A percentile compares a stretch with the other conserved stretches of the same genome.
phyloP scores from a whole-genome alignment of 148 eudicot species.

The Spergularia bocconei region DNA sequence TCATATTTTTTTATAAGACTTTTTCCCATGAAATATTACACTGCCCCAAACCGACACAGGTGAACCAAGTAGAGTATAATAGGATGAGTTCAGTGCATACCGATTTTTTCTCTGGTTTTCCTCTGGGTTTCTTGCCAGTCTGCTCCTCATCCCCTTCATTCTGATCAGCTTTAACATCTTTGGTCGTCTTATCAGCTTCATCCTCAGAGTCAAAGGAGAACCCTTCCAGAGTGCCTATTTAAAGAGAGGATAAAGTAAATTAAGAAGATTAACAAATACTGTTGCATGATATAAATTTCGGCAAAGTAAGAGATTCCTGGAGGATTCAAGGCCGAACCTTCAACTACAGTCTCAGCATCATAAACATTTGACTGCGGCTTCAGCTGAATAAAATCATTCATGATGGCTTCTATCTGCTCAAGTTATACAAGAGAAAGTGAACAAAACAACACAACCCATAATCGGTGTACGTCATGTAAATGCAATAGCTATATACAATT shows the following conservation, averaged over 20 bases:
- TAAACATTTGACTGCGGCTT: conserved; percentile 86
- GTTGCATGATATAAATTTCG: conserved; percentile 2
- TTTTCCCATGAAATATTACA: not conserved
- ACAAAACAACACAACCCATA: not conserved
- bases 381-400: conserved; percentile 95
- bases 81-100: conserved; percentile 40
- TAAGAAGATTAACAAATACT: not conserved
- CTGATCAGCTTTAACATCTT: conserved; percentile 51
- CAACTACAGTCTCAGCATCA: conserved; percentile 95
- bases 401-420: conserved; percentile 87
- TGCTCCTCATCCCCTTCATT: conserved; percentile 59
- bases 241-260: not conserved
- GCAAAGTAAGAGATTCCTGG: not conserved
- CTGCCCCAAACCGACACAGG: no score
- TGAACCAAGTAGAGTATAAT: no score
- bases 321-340: conserved; percentile 51
- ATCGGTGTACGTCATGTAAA: conserved; percentile 3
- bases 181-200: conserved; percentile 67
- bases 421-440: conserved; percentile 21
- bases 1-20: not conserved
- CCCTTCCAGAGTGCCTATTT: conserved; percentile 84
- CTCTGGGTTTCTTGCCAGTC: conserved; percentile 47
- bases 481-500: not conserved
- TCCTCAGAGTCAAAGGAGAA: conserved; percentile 93
- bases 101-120: conserved; percentile 55